phyloP scores from a whole-genome alignment of 1,139 yeast species.

The Martiniozyma asiatica region DNA sequence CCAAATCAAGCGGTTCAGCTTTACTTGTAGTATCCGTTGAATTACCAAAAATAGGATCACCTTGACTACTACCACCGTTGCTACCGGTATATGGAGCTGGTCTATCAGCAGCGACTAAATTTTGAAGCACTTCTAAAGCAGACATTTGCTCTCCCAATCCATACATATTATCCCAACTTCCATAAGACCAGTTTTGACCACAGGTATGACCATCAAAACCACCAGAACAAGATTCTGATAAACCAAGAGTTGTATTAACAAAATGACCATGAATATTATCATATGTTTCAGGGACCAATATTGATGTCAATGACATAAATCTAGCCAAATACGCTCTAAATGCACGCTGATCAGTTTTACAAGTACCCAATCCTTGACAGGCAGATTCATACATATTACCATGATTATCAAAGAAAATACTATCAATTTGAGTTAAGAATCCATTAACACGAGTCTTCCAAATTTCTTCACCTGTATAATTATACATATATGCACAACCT shows the following conservation, averaged over 20 bases:
- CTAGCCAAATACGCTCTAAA: constrained; percentile 77
- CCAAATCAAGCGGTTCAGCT: constrained; percentile 30
- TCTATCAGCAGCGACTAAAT: constrained; percentile 39
- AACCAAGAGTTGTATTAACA: constrained; percentile 59
- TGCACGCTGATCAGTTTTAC: constrained; percentile 84
- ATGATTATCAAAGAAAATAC: constrained; percentile 43
- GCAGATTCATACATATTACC: constrained; percentile 66
- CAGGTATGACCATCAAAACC: constrained; percentile 86
- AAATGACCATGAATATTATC: constrained; percentile 41
- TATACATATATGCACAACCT: constrained; percentile 77
- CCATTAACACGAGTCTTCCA: constrained; percentile 58
- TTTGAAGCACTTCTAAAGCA: constrained; percentile 70
- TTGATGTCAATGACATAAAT: constrained; percentile 64
- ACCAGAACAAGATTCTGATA: constrained; percentile 75
- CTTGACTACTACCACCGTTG: constrained; percentile 50
- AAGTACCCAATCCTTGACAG: constrained; percentile 51
- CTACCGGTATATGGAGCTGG: constrained; percentile 47
- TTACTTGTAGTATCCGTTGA: constrained; percentile 15
- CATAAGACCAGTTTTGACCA: constrained; percentile 66
- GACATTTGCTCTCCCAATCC: constrained; percentile 95
- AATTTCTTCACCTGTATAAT: constrained; percentile 49
- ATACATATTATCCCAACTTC: constrained; percentile 65
- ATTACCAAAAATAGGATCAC: constrained; percentile 52
- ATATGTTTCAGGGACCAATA: constrained; percentile 52
- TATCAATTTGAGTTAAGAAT: constrained; percentile 37